Base-by-base conservation (phyloP, 2,329 filamentous ascomycete genomes). In the Aspergillus hortae region DNA sequence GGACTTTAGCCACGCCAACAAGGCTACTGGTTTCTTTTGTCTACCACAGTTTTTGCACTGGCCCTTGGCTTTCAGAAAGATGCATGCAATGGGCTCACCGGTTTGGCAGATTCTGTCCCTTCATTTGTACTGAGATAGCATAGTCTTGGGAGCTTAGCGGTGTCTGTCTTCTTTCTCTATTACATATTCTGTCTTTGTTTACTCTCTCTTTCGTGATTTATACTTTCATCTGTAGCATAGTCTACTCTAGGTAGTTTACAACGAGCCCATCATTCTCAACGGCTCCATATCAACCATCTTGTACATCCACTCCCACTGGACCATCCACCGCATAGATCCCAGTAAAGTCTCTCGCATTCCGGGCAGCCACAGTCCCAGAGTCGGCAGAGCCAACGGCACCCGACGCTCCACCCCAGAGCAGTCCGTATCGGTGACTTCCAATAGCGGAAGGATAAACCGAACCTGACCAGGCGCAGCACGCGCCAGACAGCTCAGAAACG, bases 391-490 rank as follows among this genome's bases (percentile, higher is more conserved):
- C 38, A 69, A 15, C 15, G 62, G 57, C 27, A 60, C 40, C 30
- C 58, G 53, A 33, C 23, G 17, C 6, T 47, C 46, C 32, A 51
- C 19, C 12, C 40, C 49, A 19, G 40, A 11, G 30, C n/a, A 35
- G 27, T 40, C 14, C 4, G 44, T 47, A 33, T 53, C 53, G 7
- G 5, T 38, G n/a, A 59, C 25, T 11, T 56, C 55, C 25, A 74
- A 43, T 9, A 72, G 61, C 15, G 77, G 77, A 27, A 80, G 44
- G 0, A 75, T 77, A 55, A 69, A 74, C 4, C 75, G 68, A 4
- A 68, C 51, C 15, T 65, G 61, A 0, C 67, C 73, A 2, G 74
- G 69, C 6, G 68, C 68, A 17, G 67, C 57, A 5, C 27, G 45
- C 2, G 57, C 49, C 4, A 77, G 62, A 4, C 57, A 32, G 1